Conservation (phyloP, 306 rosid species). For the Lagenaria siceraria region DNA sequence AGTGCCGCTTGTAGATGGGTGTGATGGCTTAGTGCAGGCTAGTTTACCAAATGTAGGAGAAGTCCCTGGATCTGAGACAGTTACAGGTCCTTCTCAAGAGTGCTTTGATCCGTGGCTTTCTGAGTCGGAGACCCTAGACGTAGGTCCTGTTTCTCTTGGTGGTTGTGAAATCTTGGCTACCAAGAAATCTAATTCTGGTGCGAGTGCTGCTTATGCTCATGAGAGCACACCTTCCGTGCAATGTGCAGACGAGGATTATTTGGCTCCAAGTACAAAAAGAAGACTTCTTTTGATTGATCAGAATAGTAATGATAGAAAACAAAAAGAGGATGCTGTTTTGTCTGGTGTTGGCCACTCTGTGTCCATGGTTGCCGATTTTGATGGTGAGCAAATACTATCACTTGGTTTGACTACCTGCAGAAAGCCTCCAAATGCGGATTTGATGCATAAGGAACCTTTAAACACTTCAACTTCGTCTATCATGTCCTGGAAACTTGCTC, state of each 20-base stretch:
- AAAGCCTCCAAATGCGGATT: constrained; percentile 25
- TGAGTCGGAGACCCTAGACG: constrained; percentile 12
- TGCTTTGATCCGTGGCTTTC: not conserved
- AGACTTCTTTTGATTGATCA: constrained; percentile 6
- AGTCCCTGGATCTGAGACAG: constrained; percentile 10
- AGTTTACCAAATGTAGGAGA: constrained; percentile 18
- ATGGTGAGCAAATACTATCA: constrained; percentile 20
- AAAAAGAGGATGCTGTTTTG: constrained; percentile 16
- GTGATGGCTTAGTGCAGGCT: constrained; percentile 15
- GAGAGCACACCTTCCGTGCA: not conserved
- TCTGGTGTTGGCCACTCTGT: constrained; percentile 16
- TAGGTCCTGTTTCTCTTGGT: constrained; percentile 20
- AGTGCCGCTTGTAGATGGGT: constrained; percentile 18
- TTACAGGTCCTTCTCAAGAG: constrained; percentile 20
- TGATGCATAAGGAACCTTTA: constrained; percentile 17
- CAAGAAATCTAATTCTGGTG: constrained; percentile 8
- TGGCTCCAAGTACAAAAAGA: not conserved
- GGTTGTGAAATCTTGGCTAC: not conserved
- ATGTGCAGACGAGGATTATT: not conserved
- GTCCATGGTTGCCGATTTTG: constrained; percentile 12
- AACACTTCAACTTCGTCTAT: constrained; percentile 15
- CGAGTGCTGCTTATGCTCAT: not conserved
- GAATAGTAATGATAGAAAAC: constrained; percentile 18
- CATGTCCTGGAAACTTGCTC: constrained; percentile 14
- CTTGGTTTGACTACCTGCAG: constrained; percentile 27